These are phyloP conservation scores for Catenaria anguillulae DNA, from an alignment of 371 early-diverging fungal species.

Conservation along the genomic window DNA sequence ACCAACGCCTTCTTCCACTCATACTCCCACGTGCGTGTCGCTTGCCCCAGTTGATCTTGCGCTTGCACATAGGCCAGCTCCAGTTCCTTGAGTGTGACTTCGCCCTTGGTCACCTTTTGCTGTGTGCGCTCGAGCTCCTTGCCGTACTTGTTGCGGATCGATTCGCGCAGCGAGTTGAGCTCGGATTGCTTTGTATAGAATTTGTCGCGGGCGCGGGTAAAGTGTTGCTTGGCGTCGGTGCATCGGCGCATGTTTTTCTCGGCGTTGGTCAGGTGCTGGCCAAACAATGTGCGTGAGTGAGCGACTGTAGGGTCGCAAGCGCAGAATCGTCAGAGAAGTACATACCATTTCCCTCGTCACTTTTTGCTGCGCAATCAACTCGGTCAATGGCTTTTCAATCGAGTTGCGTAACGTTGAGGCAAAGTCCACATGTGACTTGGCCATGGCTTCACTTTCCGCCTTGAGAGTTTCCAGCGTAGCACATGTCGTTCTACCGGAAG, in stretches of 20 bases:
- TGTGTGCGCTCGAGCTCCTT: background rate
- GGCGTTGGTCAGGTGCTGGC: background rate
- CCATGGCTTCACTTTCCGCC: background rate
- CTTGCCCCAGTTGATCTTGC: background rate
- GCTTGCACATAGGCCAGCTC: background rate
- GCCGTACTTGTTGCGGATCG: constrained; percentile 1
- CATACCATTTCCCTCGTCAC: background rate
- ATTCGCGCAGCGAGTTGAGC: background rate
- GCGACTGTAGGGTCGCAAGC: too few species aligned
- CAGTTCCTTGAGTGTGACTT: background rate
- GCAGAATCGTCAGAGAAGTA: too few species aligned
- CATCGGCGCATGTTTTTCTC: background rate
- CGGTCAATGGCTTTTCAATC: background rate
- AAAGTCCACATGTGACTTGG: background rate
- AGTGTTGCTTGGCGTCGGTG: background rate
- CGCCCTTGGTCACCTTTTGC: background rate
- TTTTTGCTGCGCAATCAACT: constrained; percentile 2
- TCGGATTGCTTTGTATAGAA: background rate
- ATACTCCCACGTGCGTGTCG: background rate
- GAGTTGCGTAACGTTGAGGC: background rate
- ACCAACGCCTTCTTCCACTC: background rate
- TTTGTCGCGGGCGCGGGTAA: background rate
- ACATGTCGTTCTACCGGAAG: too few species aligned
- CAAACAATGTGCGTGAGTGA: background rate
- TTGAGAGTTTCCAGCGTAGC: background rate